Conservation (phyloP, 208 protist species). For the Acanthamoeba sp. region DNA sequence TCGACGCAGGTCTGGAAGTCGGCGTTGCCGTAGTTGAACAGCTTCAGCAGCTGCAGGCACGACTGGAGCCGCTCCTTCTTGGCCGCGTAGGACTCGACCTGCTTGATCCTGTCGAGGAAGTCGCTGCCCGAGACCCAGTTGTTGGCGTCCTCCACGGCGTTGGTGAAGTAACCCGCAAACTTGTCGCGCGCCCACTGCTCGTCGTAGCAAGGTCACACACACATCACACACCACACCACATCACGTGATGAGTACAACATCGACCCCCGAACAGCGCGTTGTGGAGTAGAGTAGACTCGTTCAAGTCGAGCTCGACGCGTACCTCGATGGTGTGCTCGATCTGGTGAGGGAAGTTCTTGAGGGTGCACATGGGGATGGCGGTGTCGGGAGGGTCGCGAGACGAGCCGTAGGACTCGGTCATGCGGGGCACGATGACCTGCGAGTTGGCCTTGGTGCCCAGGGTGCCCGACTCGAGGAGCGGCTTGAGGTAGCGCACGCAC, state of each 20-base stretch:
- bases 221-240: too few species aligned
- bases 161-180: conserved; percentile 92
- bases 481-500: conserved; percentile 97
- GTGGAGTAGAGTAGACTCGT: conserved; percentile 88
- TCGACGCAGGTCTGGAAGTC: conserved; percentile 95
- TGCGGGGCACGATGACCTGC: conserved; percentile 83
- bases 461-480: conserved; percentile 99
- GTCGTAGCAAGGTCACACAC: too few species aligned
- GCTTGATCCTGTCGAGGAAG: conserved; percentile 46
- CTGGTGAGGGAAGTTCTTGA: conserved; percentile 99
- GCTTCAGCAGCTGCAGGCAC: conserved; percentile 66
- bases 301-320: conserved; percentile 79
- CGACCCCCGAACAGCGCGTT: too few species aligned
- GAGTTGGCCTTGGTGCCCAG: conserved; percentile 91
- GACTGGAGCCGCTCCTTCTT: conserved; percentile 78
- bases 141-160: conserved; percentile 87
- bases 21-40: conserved; percentile 48
- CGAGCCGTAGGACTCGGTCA: conserved; percentile 98
- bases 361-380: conserved; percentile 98
- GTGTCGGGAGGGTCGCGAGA: conserved; percentile 98
- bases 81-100: conserved; percentile 54
- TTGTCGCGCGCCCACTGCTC: conserved; percentile 88
- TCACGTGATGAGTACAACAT: too few species aligned
- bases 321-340: conserved; percentile 99
- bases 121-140: conserved; percentile 78